Evolutionary conservation across 78 protist genomes (phyloP).

Genomic region (Dictyostelium capitatum): DNA sequence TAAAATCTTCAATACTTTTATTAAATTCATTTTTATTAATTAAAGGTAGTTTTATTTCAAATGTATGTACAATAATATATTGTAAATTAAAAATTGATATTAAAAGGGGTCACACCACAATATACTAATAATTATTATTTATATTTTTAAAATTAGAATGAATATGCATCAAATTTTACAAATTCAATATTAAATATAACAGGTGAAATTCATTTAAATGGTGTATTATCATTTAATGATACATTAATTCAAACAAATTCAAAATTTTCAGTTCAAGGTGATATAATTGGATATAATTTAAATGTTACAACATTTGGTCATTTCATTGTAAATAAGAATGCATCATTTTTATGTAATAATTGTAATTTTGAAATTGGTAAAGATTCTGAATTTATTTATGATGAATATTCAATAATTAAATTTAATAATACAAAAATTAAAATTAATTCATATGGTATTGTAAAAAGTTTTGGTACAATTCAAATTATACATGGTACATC

Average conservation of each 20-base stretch:
- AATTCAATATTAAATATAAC: not conserved
- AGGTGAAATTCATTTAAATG: not conserved
- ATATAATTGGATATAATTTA: not conserved
- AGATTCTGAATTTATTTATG: not conserved
- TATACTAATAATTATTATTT: too few relatives aligned
- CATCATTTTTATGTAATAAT: not conserved
- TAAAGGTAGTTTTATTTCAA: slow-evolving; percentile 4
- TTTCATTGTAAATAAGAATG: not conserved
- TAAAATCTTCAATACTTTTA: not conserved
- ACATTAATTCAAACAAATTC: not conserved
- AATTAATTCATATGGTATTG: not conserved
- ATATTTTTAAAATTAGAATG: not conserved
- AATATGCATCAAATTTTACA: slow-evolving; percentile 1
- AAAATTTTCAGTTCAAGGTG: not conserved
- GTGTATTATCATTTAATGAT: slow-evolving; percentile 10
- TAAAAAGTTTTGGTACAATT: not conserved
- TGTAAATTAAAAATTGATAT: too few relatives aligned
- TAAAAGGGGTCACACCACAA: too few relatives aligned
- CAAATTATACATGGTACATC: slow-evolving; percentile 1
- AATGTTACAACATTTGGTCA: slow-evolving; percentile 2
- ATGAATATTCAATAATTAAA: not conserved
- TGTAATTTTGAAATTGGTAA: not conserved
- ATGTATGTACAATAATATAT: too few relatives aligned
- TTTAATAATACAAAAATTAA: slow-evolving; percentile 3
- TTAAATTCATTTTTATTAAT: not conserved